Conservation (phyloP, 2,329 filamentous ascomycete genomes). For the Monosporascus sp. region DNA sequence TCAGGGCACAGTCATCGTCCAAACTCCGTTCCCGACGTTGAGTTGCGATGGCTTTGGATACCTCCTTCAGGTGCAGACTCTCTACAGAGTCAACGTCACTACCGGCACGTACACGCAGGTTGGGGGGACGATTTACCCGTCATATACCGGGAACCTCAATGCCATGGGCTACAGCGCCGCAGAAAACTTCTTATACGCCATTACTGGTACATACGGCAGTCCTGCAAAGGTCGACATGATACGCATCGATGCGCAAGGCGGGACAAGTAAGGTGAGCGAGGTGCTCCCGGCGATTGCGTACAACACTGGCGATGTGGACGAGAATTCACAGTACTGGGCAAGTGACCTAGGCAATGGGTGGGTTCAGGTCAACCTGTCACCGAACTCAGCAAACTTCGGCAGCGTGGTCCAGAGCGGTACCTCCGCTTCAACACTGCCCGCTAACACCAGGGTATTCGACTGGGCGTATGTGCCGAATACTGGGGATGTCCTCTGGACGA, state of each 20-base stretch:
- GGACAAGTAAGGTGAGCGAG: constrained; percentile 2
- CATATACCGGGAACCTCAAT: constrained; percentile 11
- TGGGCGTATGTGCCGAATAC: constrained; percentile 12
- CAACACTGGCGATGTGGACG: constrained; percentile 19
- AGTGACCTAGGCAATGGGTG: constrained; percentile 1
- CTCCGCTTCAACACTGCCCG: background rate
- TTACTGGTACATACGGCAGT: background rate
- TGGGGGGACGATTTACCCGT: constrained; percentile 3
- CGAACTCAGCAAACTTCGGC: constrained; percentile 10
- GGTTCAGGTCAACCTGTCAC: constrained; percentile 9
- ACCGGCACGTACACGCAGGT: constrained; percentile 1
- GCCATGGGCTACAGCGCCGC: constrained; percentile 19
- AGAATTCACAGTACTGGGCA: constrained; percentile 11
- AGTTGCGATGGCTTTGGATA: constrained; percentile 10
- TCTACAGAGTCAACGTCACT: constrained; percentile 13
- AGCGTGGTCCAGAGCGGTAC: constrained; percentile 5
- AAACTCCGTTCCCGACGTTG: constrained; percentile 2
- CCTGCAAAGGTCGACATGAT: constrained; percentile 6
- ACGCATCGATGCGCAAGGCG: constrained; percentile 16
- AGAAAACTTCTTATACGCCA: constrained; percentile 20
- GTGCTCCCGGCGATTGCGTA: background rate
- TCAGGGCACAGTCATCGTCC: constrained; percentile 5
- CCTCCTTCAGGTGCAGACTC: constrained; percentile 8
- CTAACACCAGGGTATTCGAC: constrained; percentile 9
- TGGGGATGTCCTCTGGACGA: constrained; percentile 6